These are phyloP conservation scores for Flaveria sonorensis DNA, from an alignment of 129 eudicot genomes.

Conservation along the genomic window DNA sequence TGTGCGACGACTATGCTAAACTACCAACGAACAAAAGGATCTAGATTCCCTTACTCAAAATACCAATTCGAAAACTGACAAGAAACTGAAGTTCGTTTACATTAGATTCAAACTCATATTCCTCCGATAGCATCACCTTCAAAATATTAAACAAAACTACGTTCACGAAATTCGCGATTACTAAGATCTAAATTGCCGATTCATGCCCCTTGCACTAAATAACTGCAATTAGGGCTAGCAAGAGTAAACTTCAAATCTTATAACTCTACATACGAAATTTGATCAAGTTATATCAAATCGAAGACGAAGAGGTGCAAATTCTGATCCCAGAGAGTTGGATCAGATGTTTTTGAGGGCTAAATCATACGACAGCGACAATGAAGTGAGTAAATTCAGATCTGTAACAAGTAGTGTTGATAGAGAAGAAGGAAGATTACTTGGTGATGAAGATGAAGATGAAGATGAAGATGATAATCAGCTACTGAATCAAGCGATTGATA, in stretches of 20 bases:
- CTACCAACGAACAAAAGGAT: slow-evolving; percentile 10
- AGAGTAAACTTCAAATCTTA: slow-evolving; percentile 5
- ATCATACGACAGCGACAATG: slow-evolving; percentile 3
- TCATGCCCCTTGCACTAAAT: neutral
- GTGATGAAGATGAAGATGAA: slow-evolving; percentile 1
- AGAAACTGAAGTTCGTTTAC: slow-evolving; percentile 18
- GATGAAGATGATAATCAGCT: slow-evolving; percentile 12
- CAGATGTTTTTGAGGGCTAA: slow-evolving; percentile 11
- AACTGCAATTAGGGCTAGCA: slow-evolving; percentile 25
- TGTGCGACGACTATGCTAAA: neutral
- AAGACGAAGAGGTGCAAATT: neutral
- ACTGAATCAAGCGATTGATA: slow-evolving; percentile 11
- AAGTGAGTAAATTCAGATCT: slow-evolving; percentile 20
- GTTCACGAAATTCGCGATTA: neutral
- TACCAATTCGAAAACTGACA: neutral
- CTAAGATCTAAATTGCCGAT: slow-evolving; percentile 16
- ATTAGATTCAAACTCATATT: neutral
- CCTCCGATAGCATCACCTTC: slow-evolving; percentile 4
- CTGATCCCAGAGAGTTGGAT: slow-evolving; percentile 14
- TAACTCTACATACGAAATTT: neutral
- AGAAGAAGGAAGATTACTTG: slow-evolving; percentile 13
- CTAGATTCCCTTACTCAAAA: slow-evolving; percentile 8
- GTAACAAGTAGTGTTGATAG: neutral
- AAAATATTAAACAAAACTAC: neutral
- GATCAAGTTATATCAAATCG: neutral